Evolutionary conservation across 176 grass and related monocot species (phyloP), one percentile per base, ranked within the genome.

Genomic region (Tillandsia leiboldiana): DNA sequence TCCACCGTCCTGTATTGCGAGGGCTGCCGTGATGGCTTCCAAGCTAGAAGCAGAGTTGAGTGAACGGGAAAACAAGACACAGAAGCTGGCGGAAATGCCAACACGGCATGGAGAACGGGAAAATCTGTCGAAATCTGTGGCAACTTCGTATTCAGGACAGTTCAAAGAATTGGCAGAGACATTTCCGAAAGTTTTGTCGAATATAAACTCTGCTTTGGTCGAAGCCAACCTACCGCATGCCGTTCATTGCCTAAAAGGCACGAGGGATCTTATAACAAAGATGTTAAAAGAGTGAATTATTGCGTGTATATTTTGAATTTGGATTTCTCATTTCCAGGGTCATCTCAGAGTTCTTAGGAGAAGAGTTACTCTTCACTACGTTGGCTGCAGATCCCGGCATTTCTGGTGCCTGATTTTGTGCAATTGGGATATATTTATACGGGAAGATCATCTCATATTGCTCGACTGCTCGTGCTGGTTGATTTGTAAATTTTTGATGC

Each of bases 31-130:
- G 51, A 87, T 92, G 92, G 88, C 92, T 68, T 75, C 83, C 58
- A 89, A 83, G 75, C 65, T 96, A 24, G 88, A 96, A 85, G 75
- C 76, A 70, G 86, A 92, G 70, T 65, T 89, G 53, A 81, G 50
- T 11, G 23, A 20, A 53, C 73, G 51, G 63, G 59, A 70, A 78
- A 85, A 78, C 51, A 72, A 65, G 75, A n/a, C 69, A 50, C 5
- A 1, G 50, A 82, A 59, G 63, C 64, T 22, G 42, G 67, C 13
- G 13, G 15, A 74, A 26, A 18, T 18, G 9, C 11, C 64, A 20
- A 52, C 52, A 11, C 2, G 14, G 11, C 50, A 58, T 66, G 73
- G 63, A 78, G 33, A 12, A 66, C 7, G 12, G 18, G 64, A 54
- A 79, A 72, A 26, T 67, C 50, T 24, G 22, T 23, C 10, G 56